Percentiles rank a stretch among this genome's conserved stretches.
phyloP scores from a whole-genome alignment of 345 rosid species.

The Durio zibethinus region DNA sequence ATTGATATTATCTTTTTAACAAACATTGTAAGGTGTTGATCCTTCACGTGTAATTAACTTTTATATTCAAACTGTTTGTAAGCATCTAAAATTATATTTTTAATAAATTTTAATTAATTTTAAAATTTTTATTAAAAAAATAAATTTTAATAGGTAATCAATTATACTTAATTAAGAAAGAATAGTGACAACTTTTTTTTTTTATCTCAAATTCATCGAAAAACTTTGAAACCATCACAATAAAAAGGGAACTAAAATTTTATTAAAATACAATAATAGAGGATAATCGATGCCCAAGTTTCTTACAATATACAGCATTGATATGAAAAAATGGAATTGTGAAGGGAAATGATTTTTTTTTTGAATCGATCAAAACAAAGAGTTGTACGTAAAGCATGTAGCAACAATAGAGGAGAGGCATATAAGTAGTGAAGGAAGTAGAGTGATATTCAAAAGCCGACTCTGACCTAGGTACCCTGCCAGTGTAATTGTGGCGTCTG shows the following conservation, averaged over 20 bases:
- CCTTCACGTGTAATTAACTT: too few relatives aligned
- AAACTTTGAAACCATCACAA: too few relatives aligned
- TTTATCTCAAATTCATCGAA: too few relatives aligned
- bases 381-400: conserved; percentile 87
- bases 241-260: not conserved
- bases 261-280: conserved; percentile 8
- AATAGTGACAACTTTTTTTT: too few relatives aligned
- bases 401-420: conserved; percentile 75
- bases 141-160: too few relatives aligned
- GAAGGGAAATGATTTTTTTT: not conserved
- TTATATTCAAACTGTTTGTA: too few relatives aligned
- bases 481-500: conserved; percentile 85
- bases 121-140: too few relatives aligned
- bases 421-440: conserved; percentile 78
- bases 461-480: conserved; percentile 80
- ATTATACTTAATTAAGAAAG: too few relatives aligned
- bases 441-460: conserved; percentile 75
- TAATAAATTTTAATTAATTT: too few relatives aligned
- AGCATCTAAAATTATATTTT: too few relatives aligned
- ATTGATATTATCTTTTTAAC: too few relatives aligned
- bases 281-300: conserved; percentile 9
- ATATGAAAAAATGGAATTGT: not conserved
- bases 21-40: too few relatives aligned
- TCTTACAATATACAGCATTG: not conserved
- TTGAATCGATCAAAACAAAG: conserved; percentile 55